Conservation (phyloP, 257 asterid species). For the Solanum sparsipilum region DNA sequence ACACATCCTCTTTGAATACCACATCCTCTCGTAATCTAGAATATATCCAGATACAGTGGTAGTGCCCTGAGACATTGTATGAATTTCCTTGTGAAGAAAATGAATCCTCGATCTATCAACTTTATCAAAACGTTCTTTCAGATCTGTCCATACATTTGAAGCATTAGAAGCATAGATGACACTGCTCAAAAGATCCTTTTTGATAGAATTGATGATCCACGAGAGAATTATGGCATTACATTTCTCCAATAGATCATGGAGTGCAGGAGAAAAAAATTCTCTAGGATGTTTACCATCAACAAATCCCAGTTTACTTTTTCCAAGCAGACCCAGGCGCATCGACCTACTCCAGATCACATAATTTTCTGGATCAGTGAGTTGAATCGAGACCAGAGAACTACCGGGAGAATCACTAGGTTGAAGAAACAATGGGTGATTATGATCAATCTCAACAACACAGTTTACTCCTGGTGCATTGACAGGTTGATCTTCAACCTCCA, state of each 20-base stretch:
- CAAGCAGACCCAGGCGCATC: background rate
- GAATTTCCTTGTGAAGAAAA: background rate
- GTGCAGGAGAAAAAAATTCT: background rate
- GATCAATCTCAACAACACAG: too few relatives aligned
- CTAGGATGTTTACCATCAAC: too few relatives aligned
- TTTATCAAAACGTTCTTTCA: background rate
- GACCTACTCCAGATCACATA: background rate
- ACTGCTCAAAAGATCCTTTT: too few relatives aligned
- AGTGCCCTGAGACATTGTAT: background rate
- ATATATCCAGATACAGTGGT: too few relatives aligned
- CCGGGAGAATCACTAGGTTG: too few relatives aligned
- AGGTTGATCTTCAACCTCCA: too few relatives aligned
- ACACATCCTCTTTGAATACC: too few relatives aligned
- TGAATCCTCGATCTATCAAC: background rate
- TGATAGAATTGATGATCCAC: too few relatives aligned
- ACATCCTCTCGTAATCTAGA: background rate
- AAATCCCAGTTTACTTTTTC: background rate
- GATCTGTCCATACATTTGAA: background rate
- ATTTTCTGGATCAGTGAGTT: too few relatives aligned
- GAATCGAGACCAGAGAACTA: background rate
- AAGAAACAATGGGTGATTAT: too few relatives aligned
- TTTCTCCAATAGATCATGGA: too few relatives aligned
- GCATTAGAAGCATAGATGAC: background rate
- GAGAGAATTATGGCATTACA: background rate
- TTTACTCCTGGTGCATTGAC: too few relatives aligned